A percentile compares a stretch with the other conserved stretches of the same genome.
phyloP scores from a whole-genome alignment of 208 protist species.

The Leptomonas seymouri region DNA sequence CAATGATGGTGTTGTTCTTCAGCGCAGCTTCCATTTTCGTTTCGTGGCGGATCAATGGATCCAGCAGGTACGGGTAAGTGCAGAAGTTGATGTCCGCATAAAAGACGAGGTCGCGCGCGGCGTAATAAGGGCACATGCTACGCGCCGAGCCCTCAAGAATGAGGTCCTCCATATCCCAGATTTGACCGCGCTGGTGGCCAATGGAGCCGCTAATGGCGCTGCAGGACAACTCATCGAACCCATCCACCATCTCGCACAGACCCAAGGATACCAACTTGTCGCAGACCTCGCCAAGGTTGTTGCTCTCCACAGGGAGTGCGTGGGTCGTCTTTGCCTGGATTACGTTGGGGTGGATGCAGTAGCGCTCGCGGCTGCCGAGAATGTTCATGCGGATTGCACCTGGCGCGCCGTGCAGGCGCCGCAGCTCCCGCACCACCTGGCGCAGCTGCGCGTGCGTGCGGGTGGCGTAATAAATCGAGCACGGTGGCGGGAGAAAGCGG shows the following conservation, averaged over 20 bases:
- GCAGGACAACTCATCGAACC: slow-evolving; percentile 56
- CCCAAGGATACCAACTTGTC: slow-evolving; percentile 79
- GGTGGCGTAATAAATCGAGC: slow-evolving; percentile 94
- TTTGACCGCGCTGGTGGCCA: slow-evolving; percentile 26
- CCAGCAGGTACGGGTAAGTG: slow-evolving; percentile 98
- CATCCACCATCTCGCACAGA: slow-evolving; percentile 66
- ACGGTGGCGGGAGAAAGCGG: slow-evolving; percentile 54
- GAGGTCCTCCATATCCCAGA: slow-evolving; percentile 95
- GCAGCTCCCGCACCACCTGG: slow-evolving; percentile 95
- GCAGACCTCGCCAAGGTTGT: slow-evolving; percentile 86
- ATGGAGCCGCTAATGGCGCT: slow-evolving; percentile 50
- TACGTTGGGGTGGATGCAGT: slow-evolving; percentile 92
- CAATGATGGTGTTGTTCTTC: slow-evolving; percentile 84
- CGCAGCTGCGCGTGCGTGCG: slow-evolving; percentile 97
- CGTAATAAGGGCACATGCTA: slow-evolving; percentile 95
- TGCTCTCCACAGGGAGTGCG: slow-evolving; percentile 64
- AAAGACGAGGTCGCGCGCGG: slow-evolving; percentile 78
- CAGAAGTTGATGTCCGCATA: slow-evolving; percentile 94
- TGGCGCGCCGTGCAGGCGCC: slow-evolving; percentile 55
- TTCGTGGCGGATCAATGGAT: slow-evolving; percentile 89
- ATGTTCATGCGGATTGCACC: slow-evolving; percentile 87
- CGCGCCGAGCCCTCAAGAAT: slow-evolving; percentile 62
- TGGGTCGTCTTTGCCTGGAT: slow-evolving; percentile 47
- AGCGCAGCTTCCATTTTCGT: slow-evolving; percentile 79
- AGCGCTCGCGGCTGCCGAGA: slow-evolving; percentile 93